Evolutionary conservation across 2,329 filamentous ascomycete genomes (phyloP), one percentile per base, ranked within the genome.

Genomic region (Paraphaeosphaeria minitans): DNA sequence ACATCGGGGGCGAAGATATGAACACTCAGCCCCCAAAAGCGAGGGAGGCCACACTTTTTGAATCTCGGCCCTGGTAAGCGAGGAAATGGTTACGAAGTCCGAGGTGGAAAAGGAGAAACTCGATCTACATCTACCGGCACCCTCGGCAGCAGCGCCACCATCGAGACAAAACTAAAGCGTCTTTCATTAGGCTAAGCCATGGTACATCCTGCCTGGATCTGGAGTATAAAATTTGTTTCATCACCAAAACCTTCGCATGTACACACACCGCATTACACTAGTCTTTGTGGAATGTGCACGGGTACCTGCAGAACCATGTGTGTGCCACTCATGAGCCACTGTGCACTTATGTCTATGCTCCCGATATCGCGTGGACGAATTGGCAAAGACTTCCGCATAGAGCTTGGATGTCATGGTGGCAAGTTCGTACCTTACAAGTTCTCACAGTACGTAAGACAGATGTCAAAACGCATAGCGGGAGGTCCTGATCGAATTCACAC

Each of bases 61-160:
- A 13, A 14, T 22, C 22, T 39, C 51, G 27, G 37, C 37, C n/a
- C 51, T 45, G 19, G 51, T 42, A 35, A 33, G 41, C 51, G 24
- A 45, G 51, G 51, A n/a, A 31, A 2, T 13, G 24, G 4, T n/a
- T 24, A 53, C 51, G 33, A 53, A 53, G 51, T 53, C 51, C 51
- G 51, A 45, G 39, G 29, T 19, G 29, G 14, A 42, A 42, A 46
- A 35, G 21, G 27, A 37, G 10, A 46, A 3, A 10, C 19, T 35
- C 41, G 39, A 46, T 45, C 39, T 12, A 45, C 27, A 7, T 45
- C 14, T 12, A 10, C n/a, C 13, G 29, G 19, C 27, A 45, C 13
- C 19, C 19, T 45, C 19, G 13, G 29, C 19, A 9, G 51, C 41
- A 53, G 12, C 19, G 51, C 29, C 41, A 53, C 51, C n/a, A 21